These are phyloP conservation scores for Trametes cubensis DNA, from an alignment of 768 basidiomycete species.

Conservation along the genomic window DNA sequence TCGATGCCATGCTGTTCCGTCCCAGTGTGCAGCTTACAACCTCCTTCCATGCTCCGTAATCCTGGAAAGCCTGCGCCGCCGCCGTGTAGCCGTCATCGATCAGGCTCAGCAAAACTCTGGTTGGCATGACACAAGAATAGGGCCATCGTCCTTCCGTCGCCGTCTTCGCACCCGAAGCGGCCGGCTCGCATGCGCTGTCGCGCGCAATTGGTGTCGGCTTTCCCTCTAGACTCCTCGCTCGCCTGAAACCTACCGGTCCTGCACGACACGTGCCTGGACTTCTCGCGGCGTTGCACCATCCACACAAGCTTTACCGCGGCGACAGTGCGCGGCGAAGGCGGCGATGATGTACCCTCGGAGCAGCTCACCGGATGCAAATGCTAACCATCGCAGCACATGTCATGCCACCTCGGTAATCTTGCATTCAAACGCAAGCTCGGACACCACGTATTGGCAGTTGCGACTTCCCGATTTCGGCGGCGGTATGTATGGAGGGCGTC, in stretches of 20 bases:
- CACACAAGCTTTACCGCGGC: not conserved
- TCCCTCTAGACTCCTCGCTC: not conserved
- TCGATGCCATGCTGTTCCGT: too few relatives aligned
- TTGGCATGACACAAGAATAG: constrained; percentile 19
- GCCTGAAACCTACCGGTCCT: not conserved
- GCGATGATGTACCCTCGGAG: constrained; percentile 1
- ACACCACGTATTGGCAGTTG: not conserved
- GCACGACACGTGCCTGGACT: constrained; percentile 7
- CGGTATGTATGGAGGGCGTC: not conserved
- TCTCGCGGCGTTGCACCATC: not conserved
- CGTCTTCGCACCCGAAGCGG: constrained; percentile 17
- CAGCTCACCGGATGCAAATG: not conserved
- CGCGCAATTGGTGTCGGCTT: constrained; percentile 9
- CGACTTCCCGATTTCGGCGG: constrained; percentile 5
- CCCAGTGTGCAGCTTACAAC: too few relatives aligned
- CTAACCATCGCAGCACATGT: constrained; percentile 9
- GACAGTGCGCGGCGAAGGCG: constrained; percentile 3
- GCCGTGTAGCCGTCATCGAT: constrained; percentile 8
- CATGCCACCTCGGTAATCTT: constrained; percentile 1
- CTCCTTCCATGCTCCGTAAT: not conserved
- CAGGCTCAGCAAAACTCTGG: constrained; percentile 11
- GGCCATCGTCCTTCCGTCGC: constrained; percentile 6
- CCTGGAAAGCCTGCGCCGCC: constrained; percentile 10
- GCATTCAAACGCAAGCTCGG: not conserved
- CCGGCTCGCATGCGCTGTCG: constrained; percentile 5